Conservation (phyloP, 495 filamentous ascomycete genomes). For the Achaetomiella virescens region DNA sequence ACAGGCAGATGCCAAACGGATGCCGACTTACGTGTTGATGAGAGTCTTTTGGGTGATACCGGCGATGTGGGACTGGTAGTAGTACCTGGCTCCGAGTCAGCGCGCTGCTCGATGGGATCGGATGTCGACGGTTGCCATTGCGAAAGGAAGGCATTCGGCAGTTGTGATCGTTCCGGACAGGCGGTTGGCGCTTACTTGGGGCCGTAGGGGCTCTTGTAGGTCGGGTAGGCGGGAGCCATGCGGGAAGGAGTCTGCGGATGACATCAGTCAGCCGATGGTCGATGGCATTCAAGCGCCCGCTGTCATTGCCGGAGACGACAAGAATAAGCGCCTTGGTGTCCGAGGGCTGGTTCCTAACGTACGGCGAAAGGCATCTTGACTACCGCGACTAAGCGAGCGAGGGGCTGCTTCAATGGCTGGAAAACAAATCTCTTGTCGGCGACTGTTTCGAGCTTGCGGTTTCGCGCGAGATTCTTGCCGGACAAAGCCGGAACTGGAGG, state of each 20-base stretch:
- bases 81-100: slow-evolving; percentile 40
- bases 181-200: slow-evolving; percentile 43
- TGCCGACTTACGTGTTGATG: slow-evolving; percentile 33
- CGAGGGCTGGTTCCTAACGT: slow-evolving; percentile 9
- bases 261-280: slow-evolving; percentile 18
- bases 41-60: slow-evolving; percentile 34
- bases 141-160: neutral
- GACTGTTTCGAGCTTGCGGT: slow-evolving; percentile 15
- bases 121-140: neutral
- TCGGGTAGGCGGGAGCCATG: slow-evolving; percentile 22
- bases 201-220: slow-evolving; percentile 46
- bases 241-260: slow-evolving; percentile 31
- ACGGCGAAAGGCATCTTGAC: slow-evolving; percentile 41
- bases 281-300: too few species aligned
- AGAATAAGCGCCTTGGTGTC: neutral
- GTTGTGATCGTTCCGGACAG: neutral
- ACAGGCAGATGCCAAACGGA: too few species aligned
- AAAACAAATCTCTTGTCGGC: slow-evolving; percentile 15
- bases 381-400: slow-evolving; percentile 14
- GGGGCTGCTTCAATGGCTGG: slow-evolving; percentile 31
- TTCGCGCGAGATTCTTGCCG: slow-evolving; percentile 35
- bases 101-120: neutral
- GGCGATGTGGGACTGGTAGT: slow-evolving; percentile 38
- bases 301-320: neutral
- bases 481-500: slow-evolving; percentile 26